These are phyloP conservation scores for Heterobasidion irregulare DNA, from an alignment of 1,284 basidiomycete species.

Conservation along the genomic window DNA sequence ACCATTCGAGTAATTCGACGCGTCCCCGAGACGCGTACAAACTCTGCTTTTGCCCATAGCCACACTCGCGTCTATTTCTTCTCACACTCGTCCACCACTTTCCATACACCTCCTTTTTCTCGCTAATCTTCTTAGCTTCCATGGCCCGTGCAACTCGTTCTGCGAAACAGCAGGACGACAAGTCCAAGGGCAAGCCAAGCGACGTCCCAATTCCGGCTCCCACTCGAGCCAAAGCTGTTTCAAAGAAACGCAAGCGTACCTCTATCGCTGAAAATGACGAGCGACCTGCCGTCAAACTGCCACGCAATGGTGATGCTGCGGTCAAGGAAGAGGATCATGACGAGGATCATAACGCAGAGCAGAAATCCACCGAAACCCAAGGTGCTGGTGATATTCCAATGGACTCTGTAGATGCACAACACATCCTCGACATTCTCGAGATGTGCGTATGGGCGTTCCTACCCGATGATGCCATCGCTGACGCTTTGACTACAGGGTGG, in stretches of 20 bases:
- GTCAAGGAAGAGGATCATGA: conserved; percentile 24
- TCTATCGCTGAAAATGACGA: conserved; percentile 34
- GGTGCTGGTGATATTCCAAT: conserved; percentile 44
- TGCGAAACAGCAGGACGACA: conserved; percentile 29
- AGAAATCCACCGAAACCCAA: conserved; percentile 11
- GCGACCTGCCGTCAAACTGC: conserved; percentile 37
- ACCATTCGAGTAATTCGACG: not conserved
- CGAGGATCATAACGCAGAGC: conserved; percentile 19
- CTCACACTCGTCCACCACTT: conserved; percentile 7
- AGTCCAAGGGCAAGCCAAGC: conserved; percentile 19
- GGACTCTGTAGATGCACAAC: conserved; percentile 38
- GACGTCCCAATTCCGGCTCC: conserved; percentile 12
- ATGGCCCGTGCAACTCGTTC: conserved; percentile 74
- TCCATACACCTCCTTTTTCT: conserved; percentile 12
- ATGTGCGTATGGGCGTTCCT: conserved; percentile 40
- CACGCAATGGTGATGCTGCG: conserved; percentile 26
- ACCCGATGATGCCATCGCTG: conserved; percentile 3
- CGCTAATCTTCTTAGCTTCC: conserved; percentile 5
- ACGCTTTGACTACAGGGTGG: conserved; percentile 34
- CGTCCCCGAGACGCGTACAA: not conserved
- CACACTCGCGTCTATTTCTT: not conserved
- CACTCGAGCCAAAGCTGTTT: conserved; percentile 21
- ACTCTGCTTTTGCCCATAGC: conserved; percentile 8
- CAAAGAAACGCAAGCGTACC: conserved; percentile 62
- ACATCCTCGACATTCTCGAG: conserved; percentile 71